Base-by-base conservation (phyloP, 1,284 basidiomycete genomes). In the Ustilago cynodontis region DNA sequence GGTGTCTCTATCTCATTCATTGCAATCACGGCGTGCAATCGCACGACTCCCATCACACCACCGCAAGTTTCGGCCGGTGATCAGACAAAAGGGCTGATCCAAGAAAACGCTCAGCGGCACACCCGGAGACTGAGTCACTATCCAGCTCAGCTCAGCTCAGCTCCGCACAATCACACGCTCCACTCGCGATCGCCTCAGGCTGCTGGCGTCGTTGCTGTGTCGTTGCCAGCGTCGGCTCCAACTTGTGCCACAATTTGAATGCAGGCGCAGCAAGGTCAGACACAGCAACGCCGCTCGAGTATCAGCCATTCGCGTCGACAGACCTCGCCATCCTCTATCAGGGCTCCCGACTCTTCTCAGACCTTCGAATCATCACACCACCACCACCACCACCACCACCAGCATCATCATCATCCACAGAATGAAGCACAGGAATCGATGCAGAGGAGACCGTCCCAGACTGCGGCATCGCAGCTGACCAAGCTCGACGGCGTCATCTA, bases 401-500 rank as follows among this genome's bases (percentile, higher is more conserved):
- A 41, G 16, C 37, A 41, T 14, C 31, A 11, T 6, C 31, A 33
- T 5, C 31, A 11, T 5, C 31, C 3, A 10, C 59, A 55, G n/a
- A 26, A 65, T 62, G 69, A 71, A 24, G 69, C 63, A 28, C 56
- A 56, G 39, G 22, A 45, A 37, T 47, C 64, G 14, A 11, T 54
- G 43, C 49, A 58, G n/a, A 67, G 54, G 35, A 61, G 37, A 7
- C 24, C 61, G 16, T 60, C 71, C 45, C 45, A 66, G 59, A 61
- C 24, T 45, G 26, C 64, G 3, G 41, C 59, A 52, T 65, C 65
- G 33, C 70, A 77, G 43, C 26, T 63, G 29, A 65, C 71, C 39
- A 78, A 83, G 60, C 63, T 79, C 35, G 72, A 71, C 37, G 76
- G 74, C 20, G 75, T 80, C 59, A 56, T 67, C 31, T 79, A 85